A percentile compares a stretch with the other conserved stretches of the same genome.
phyloP scores from a whole-genome alignment of 805 yeast genomes.

The Metschnikowia orientalis region DNA sequence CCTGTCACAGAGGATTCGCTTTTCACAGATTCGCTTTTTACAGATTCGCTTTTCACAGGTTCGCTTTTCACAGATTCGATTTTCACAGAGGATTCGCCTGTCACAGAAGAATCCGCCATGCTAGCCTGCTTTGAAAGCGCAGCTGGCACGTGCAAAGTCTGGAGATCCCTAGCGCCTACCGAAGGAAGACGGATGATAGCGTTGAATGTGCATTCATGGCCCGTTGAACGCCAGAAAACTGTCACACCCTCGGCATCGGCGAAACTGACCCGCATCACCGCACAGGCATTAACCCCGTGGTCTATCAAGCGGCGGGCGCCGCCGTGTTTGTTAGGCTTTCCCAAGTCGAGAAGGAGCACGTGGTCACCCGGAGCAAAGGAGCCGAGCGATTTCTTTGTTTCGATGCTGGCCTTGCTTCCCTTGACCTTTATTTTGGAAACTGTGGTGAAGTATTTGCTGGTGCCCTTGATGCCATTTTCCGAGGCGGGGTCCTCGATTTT shows the following conservation, averaged over 20 bases:
- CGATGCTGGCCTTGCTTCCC: constrained; percentile 9
- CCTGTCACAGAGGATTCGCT: too few species aligned
- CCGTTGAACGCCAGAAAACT: constrained; percentile 8
- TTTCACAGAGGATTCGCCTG: too few species aligned
- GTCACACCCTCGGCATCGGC: neutral
- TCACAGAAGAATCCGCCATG: too few species aligned
- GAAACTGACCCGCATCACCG: constrained; percentile 10
- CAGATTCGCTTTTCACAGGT: too few species aligned
- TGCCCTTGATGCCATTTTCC: constrained; percentile 15
- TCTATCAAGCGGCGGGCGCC: constrained; percentile 18
- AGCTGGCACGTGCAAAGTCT: too few species aligned
- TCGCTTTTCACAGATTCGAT: too few species aligned
- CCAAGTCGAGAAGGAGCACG: constrained; percentile 22
- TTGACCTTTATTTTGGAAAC: constrained; percentile 11
- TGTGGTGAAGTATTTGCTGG: constrained; percentile 29
- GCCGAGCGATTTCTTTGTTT: neutral
- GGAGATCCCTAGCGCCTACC: too few species aligned
- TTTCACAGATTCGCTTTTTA: too few species aligned
- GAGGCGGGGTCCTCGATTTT: constrained; percentile 11
- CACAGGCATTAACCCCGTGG: constrained; percentile 21
- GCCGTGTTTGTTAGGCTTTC: constrained; percentile 25
- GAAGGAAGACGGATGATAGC: too few species aligned
- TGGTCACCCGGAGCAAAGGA: constrained; percentile 3
- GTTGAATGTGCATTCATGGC: constrained; percentile 12
- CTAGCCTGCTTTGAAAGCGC: too few species aligned